Percentiles rank a stretch among this genome's conserved stretches.
These are phyloP conservation scores for Pseudopyricularia javanii DNA, from an alignment of 2,329 filamentous ascomycete species.

Conservation along the genomic window DNA sequence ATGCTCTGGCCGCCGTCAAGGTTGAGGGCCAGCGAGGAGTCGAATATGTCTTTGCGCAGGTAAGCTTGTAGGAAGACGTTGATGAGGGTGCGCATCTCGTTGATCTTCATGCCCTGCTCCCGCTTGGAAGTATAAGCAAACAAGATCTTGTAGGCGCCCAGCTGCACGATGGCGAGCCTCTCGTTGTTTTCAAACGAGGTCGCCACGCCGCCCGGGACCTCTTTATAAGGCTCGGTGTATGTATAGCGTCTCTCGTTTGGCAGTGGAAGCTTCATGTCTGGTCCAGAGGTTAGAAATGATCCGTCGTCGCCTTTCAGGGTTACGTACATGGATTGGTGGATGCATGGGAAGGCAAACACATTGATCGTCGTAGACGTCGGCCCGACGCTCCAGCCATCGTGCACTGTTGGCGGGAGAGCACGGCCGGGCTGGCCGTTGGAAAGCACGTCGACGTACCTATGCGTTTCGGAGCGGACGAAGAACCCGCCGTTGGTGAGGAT, in stretches of 20 bases:
- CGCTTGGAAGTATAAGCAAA: background rate
- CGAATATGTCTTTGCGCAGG: background rate
- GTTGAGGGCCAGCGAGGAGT: background rate
- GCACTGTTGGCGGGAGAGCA: background rate
- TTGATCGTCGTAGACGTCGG: background rate
- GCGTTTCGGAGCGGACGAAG: background rate
- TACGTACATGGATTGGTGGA: background rate
- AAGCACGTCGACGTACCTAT: background rate
- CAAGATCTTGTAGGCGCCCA: background rate
- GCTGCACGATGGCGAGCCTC: background rate
- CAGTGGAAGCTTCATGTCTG: background rate
- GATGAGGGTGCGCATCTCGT: background rate
- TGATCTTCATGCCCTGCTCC: background rate
- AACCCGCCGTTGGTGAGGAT: background rate
- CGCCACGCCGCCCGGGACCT: background rate
- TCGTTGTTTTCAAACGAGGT: background rate
- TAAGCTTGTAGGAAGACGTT: background rate
- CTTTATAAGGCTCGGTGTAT: background rate
- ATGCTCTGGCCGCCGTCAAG: background rate
- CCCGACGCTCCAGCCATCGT: background rate
- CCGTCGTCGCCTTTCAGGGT: background rate
- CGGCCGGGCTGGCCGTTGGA: background rate
- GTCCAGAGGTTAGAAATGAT: background rate
- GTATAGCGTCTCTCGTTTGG: background rate
- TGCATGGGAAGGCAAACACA: background rate